Evolutionary conservation across 1,139 yeast species (phyloP).

Genomic region (Zygoascus meyerae): DNA sequence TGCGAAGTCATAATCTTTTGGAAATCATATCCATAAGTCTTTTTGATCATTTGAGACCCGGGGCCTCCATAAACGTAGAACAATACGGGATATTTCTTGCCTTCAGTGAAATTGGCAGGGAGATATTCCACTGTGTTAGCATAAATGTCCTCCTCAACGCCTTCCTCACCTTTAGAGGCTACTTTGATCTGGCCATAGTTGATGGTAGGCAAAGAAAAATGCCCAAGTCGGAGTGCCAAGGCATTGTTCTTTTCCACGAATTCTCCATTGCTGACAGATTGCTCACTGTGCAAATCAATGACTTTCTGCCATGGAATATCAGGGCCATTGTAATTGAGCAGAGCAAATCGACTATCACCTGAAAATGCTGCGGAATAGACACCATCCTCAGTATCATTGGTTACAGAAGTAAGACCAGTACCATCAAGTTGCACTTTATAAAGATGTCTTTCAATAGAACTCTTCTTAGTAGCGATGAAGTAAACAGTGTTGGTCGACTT

Average conservation of each 20-base stretch:
- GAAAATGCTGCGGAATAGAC: conserved; percentile 65
- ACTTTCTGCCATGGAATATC: conserved; percentile 58
- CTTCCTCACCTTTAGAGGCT: conserved; percentile 35
- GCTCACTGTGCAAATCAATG: conserved; percentile 37
- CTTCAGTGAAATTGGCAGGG: conserved; percentile 58
- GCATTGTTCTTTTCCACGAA: conserved; percentile 34
- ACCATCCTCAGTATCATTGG: conserved; percentile 54
- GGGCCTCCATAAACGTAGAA: conserved; percentile 95
- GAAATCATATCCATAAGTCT: conserved; percentile 53
- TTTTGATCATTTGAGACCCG: conserved; percentile 68
- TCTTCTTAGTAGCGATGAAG: conserved; percentile 54
- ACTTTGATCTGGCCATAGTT: conserved; percentile 45
- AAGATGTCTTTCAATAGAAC: conserved; percentile 53
- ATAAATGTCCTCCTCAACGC: conserved; percentile 36
- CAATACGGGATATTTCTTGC: conserved; percentile 62
- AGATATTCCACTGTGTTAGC: conserved; percentile 68
- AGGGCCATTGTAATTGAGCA: conserved; percentile 59
- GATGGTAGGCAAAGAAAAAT: conserved; percentile 53
- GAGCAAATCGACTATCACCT: conserved; percentile 48
- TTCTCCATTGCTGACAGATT: conserved; percentile 31
- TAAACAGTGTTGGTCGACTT: conserved; percentile 48
- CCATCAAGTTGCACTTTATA: conserved; percentile 45
- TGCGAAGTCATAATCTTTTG: conserved; percentile 66
- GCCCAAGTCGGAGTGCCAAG: conserved; percentile 29
- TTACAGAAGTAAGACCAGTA: conserved; percentile 43